Evolutionary conservation across 2,329 filamentous ascomycete genomes (phyloP).

Genomic region (Aspergillus sp.): DNA sequence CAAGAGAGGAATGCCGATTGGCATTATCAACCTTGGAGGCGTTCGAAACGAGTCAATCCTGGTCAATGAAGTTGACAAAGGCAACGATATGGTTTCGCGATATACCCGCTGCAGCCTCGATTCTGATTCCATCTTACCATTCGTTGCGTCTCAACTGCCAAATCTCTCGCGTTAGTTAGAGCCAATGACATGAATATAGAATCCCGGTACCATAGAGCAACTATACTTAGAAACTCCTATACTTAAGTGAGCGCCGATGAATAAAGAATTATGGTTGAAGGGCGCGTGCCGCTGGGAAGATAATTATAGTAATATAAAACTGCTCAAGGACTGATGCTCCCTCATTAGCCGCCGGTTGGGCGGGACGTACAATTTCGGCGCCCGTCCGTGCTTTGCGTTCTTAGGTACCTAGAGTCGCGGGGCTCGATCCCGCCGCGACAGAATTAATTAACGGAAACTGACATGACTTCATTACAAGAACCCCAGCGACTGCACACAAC

Average conservation of each 20-base stretch:
- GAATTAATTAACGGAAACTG: slow-evolving; percentile 10
- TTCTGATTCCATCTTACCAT: slow-evolving; percentile 43
- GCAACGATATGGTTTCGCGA: slow-evolving; percentile 15
- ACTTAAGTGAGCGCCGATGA: background rate
- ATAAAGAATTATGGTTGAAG: background rate
- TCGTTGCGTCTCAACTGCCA: slow-evolving; percentile 36
- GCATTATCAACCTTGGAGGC: slow-evolving; percentile 72
- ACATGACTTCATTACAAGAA: slow-evolving; percentile 23
- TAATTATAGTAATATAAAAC: slow-evolving; percentile 3
- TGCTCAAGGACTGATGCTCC: background rate
- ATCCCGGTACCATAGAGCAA: background rate
- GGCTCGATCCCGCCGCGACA: slow-evolving; percentile 12
- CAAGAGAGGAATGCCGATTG: slow-evolving; percentile 80
- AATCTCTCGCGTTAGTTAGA: slow-evolving; percentile 3
- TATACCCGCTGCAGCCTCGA: slow-evolving; percentile 45
- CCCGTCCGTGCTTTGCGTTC: background rate
- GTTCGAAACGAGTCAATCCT: slow-evolving; percentile 47
- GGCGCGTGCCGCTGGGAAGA: background rate
- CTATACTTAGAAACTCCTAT: background rate
- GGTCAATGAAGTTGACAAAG: slow-evolving; percentile 32
- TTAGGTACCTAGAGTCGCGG: slow-evolving; percentile 7
- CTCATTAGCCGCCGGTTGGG: background rate
- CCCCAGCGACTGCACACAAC: slow-evolving; percentile 22
- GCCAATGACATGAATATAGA: background rate
- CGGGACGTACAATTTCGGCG: background rate